A percentile compares a stretch with the other conserved stretches of the same genome.
Evolutionary conservation across 2,329 filamentous ascomycete species (phyloP).

Genomic region (Aureobasidium mangrovei): DNA sequence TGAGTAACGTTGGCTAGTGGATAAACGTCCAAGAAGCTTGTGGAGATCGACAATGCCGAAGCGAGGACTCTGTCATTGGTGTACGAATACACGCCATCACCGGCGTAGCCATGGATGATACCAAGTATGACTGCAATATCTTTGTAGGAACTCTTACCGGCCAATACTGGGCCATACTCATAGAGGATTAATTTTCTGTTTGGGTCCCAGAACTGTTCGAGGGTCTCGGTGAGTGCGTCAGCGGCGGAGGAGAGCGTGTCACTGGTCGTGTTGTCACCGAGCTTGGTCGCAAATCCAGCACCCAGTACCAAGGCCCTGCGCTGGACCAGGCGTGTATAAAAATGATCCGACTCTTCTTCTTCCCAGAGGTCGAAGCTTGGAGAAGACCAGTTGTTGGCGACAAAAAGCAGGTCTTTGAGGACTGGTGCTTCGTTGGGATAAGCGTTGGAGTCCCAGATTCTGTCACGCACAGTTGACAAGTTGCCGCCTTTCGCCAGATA

Average conservation of each 20-base stretch:
- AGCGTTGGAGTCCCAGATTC: slow-evolving; percentile 24
- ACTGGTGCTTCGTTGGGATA: slow-evolving; percentile 22
- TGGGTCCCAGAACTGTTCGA: slow-evolving; percentile 26
- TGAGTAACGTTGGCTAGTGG: slow-evolving; percentile 23
- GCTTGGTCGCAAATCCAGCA: slow-evolving; percentile 22
- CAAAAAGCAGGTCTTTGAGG: slow-evolving; percentile 24
- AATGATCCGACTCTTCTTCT: slow-evolving; percentile 25
- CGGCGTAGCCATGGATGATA: slow-evolving; percentile 26
- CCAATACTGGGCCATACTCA: slow-evolving; percentile 26
- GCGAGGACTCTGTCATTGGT: slow-evolving; percentile 26
- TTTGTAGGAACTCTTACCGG: slow-evolving; percentile 26
- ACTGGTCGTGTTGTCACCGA: slow-evolving; percentile 23
- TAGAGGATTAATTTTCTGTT: slow-evolving; percentile 25
- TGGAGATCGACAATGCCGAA: slow-evolving; percentile 23
- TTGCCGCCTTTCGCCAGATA: slow-evolving; percentile 24
- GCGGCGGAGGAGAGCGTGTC: slow-evolving; percentile 22
- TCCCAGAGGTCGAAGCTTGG: slow-evolving; percentile 27
- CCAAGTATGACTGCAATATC: slow-evolving; percentile 27
- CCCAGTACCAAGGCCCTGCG: slow-evolving; percentile 24
- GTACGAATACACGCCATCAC: slow-evolving; percentile 26
- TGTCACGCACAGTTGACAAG: slow-evolving; percentile 19
- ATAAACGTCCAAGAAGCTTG: slow-evolving; percentile 24
- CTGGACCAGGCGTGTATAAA: slow-evolving; percentile 26
- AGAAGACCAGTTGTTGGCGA: slow-evolving; percentile 25
- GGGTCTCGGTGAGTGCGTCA: slow-evolving; percentile 20